Base-by-base conservation (phyloP, 257 asterid species). In the Knoxia roxburghii region DNA sequence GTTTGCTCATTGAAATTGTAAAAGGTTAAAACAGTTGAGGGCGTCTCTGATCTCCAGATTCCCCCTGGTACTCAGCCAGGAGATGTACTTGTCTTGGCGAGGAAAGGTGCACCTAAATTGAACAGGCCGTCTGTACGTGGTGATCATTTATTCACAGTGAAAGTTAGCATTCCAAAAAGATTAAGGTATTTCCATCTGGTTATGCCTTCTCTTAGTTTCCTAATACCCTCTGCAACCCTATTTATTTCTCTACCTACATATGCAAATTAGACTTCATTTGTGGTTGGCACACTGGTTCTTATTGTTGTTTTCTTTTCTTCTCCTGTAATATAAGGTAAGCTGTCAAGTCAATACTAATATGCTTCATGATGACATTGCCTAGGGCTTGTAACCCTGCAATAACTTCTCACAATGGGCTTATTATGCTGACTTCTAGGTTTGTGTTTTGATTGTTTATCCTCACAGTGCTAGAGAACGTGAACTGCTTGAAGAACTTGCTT, bases 11-110 rank as follows among this genome's bases (percentile, higher is more conserved):
- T 76, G 72, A 62, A 41, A 37, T 72, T 68, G 62, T 64, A 51
- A 76, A 72, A 94, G 99, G 98, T 90, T 37, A 94, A 85, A 82
- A 84, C 99, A n/a, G 96, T 94, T 58, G 96, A 94, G 78, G 99
- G 99, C 76, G 77, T 79, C 80, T 75, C 84, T 20, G 98, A 94
- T 65, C 89, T 94, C 77, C 96, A 82, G 80, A 84, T 90, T 82
- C 95, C 99, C 78, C 95, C 97, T 29, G 96, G 98, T 37, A 94
- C 96, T 74, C 99, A 94, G 84, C 99, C 99, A 72, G 98, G 96
- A 52, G 98, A 90, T 76, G 93, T 88, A 77, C 95, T 94, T 65
- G 97, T 94, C 80, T 80, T 94, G 86, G 89, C 98, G 67, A 88
- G 87, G 65, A 88, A 90, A 87, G 99, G 99, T 78, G 98, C 90